Conservation (phyloP, 495 filamentous ascomycete species). For the Aspergillus indologenus region DNA sequence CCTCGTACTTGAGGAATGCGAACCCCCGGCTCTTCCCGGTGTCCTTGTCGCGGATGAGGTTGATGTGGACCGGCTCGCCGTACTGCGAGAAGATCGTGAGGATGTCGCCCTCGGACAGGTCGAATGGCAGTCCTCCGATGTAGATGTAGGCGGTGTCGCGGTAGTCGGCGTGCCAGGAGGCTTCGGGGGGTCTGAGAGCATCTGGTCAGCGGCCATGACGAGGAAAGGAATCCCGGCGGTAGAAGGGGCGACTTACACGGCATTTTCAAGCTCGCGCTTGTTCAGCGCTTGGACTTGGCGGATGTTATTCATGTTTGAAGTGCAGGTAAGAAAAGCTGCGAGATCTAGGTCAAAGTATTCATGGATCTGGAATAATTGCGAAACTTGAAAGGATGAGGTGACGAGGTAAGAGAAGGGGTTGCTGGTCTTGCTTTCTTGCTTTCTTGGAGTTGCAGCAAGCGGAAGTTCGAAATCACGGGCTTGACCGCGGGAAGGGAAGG, state of each 20-base stretch:
- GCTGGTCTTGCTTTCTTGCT: too few relatives aligned
- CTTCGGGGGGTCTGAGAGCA: constrained; percentile 60
- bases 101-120: constrained; percentile 92
- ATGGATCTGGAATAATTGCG: not conserved
- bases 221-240: not conserved
- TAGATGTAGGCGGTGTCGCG: constrained; percentile 95
- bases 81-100: constrained; percentile 97
- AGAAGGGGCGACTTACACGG: constrained; percentile 50
- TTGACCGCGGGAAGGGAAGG: constrained; percentile 16
- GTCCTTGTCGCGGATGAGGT: constrained; percentile 89
- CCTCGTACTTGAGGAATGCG: constrained; percentile 95
- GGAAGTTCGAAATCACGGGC: constrained; percentile 12
- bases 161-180: constrained; percentile 97
- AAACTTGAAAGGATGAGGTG: constrained; percentile 8
- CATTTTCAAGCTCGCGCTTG: constrained; percentile 89
- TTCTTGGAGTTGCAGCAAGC: too few relatives aligned
- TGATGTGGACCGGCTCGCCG: constrained; percentile 88
- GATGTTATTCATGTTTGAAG: constrained; percentile 76
- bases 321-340: too few relatives aligned
- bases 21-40: constrained; percentile 93
- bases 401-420: not conserved
- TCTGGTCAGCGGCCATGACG: constrained; percentile 15
- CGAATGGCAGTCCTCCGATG: constrained; percentile 91
- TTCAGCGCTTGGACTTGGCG: constrained; percentile 89
- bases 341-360: not conserved